phyloP scores from a whole-genome alignment of 2,329 filamentous ascomycete genomes.

The Dryadomyces quercivorus region DNA sequence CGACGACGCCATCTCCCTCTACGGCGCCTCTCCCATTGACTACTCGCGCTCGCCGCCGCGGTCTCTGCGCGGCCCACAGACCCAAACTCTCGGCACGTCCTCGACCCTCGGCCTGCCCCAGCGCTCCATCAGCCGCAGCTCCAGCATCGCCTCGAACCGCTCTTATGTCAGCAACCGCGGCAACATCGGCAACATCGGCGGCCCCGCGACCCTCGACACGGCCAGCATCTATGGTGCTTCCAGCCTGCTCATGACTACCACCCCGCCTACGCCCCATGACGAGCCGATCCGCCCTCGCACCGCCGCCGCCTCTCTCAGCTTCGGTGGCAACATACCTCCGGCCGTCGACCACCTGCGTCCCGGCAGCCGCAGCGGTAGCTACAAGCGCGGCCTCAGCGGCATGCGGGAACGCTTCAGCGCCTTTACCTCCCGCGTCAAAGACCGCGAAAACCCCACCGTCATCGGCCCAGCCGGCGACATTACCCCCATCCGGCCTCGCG shows the following conservation, averaged over 20 bases:
- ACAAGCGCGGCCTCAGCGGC: slow-evolving; percentile 9
- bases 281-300: background rate
- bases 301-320: background rate
- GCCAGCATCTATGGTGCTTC: background rate
- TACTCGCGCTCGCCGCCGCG: slow-evolving; percentile 47
- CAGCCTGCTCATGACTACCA: background rate
- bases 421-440: slow-evolving; percentile 15
- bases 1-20: slow-evolving; percentile 44
- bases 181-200: background rate
- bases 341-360: slow-evolving; percentile 3
- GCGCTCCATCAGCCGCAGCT: slow-evolving; percentile 37
- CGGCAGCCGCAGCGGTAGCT: background rate
- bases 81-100: slow-evolving; percentile 9
- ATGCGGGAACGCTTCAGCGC: slow-evolving; percentile 16
- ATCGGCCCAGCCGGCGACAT: background rate
- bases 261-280: background rate
- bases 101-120: slow-evolving; percentile 24
- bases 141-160: slow-evolving; percentile 36
- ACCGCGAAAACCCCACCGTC: slow-evolving; percentile 4
- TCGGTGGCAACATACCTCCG: background rate
- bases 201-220: background rate
- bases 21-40: slow-evolving; percentile 40
- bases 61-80: slow-evolving; percentile 36
- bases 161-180: slow-evolving; percentile 20
- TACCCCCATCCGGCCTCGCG: background rate